Conservation (phyloP, 2,329 filamentous ascomycete species). For the Didymella keratinophila region DNA sequence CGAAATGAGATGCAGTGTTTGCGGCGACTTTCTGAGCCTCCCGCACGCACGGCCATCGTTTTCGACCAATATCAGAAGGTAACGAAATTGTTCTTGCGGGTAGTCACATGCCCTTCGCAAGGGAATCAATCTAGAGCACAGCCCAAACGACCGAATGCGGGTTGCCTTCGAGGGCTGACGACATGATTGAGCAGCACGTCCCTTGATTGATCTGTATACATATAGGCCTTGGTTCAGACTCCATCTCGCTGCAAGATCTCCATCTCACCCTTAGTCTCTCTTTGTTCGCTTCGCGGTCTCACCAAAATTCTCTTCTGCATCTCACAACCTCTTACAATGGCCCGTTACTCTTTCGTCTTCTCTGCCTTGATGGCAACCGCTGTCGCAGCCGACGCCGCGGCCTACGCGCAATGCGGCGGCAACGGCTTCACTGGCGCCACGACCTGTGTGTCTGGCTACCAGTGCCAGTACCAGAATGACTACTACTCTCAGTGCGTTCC, state of each 20-base stretch:
- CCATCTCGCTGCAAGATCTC: neutral
- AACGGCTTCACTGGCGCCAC: constrained; percentile 49
- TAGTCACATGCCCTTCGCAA: neutral
- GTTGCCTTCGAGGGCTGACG: neutral
- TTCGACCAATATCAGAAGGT: neutral
- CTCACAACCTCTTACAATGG: neutral
- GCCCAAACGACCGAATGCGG: neutral
- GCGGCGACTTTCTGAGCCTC: neutral
- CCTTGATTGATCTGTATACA: neutral
- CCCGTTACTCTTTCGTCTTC: constrained; percentile 4
- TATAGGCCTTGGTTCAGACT: neutral
- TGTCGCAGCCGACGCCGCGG: constrained; percentile 1
- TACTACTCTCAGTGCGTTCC: constrained; percentile 55
- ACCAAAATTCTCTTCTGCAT: neutral
- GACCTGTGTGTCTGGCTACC: constrained; percentile 46
- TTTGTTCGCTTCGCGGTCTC: neutral
- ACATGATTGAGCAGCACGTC: neutral
- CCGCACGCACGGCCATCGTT: neutral
- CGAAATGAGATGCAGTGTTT: neutral
- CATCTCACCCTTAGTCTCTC: neutral
- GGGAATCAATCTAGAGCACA: neutral
- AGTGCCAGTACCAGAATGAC: constrained; percentile 48
- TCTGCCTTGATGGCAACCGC: constrained; percentile 13
- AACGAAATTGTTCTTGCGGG: neutral
- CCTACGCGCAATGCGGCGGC: constrained; percentile 53